Base-by-base conservation (phyloP, 1,284 basidiomycete species). In the Microbotryum violaceum region DNA sequence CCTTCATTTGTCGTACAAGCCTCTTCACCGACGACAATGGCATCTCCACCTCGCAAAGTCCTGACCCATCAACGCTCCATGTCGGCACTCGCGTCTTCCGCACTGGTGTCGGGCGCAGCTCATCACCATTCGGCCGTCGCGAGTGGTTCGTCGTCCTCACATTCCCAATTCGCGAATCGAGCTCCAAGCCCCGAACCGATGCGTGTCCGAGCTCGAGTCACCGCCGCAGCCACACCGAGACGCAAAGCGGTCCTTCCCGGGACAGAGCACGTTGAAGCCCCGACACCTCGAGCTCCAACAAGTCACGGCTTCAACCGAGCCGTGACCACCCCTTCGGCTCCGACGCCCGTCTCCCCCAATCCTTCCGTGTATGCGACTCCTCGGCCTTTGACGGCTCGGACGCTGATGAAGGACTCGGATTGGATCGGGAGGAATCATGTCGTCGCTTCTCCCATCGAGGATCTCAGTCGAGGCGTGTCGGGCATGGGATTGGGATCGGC, bases 151-250 rank as follows among this genome's bases (percentile, higher is more conserved):
- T 59, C 54, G 9, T 53, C 31, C 31, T 31, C 31, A 23, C 58
- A 21, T 14, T 29, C 31, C 33, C 54, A 25, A 9, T 54, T 51
- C 42, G 52, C 14, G 14, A 56, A 49, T 25, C 56, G n/a, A 37
- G 16, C 33, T 6, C 53, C 21, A n/a, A 21, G 18, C 12, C 33
- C 21, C n/a, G 31, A 29, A 54, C 27, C 42, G 21, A 21, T 27
- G 27, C 27, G n/a, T 29, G 60, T 68, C 42, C 62, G 68, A 18
- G 70, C 71, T n/a, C 65, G 63, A 20, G 52, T 72, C 49, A 70
- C 71, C 2, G 64, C 70, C 6, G 56, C 60, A 5, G 70, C 71
- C 0, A 60, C 67, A 0, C 69, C 69, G 0, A 57, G 67, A 0
- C 64, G 64, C 14, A 70, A 70, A 47, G 37, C 57, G 18, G 57